Percentiles rank a stretch among this genome's conserved stretches.
phyloP scores from a whole-genome alignment of 2,329 filamentous ascomycete genomes.

The Didymella exigua region DNA sequence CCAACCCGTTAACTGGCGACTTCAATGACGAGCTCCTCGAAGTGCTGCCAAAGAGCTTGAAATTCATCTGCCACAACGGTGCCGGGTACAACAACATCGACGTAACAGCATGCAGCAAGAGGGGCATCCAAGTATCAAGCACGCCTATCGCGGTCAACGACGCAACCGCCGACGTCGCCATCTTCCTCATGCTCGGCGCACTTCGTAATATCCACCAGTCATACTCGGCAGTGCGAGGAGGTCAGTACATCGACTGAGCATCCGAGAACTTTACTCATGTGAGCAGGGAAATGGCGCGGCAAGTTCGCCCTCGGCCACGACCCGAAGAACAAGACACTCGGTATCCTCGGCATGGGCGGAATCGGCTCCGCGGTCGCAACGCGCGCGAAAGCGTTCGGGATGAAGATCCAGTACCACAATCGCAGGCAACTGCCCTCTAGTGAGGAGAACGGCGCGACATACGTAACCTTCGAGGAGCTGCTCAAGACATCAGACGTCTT shows the following conservation, averaged over 20 bases:
- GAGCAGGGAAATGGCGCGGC: constrained; percentile 52
- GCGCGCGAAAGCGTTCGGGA: constrained; percentile 61
- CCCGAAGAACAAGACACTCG: constrained; percentile 59
- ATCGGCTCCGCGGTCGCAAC: constrained; percentile 59
- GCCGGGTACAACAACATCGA: constrained; percentile 68
- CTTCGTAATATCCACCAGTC: constrained; percentile 57
- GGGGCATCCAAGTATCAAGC: constrained; percentile 52
- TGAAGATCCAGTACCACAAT: constrained; percentile 66
- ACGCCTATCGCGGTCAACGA: constrained; percentile 58
- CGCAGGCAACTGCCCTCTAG: constrained; percentile 48
- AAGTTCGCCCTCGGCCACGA: constrained; percentile 58
- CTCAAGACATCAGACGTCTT: constrained; percentile 61
- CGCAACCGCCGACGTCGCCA: constrained; percentile 57
- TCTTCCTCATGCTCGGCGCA: constrained; percentile 60
- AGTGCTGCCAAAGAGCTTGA: constrained; percentile 50
- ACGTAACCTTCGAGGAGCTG: constrained; percentile 63
- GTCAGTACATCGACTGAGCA: constrained; percentile 25
- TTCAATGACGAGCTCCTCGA: constrained; percentile 54
- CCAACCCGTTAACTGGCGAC: constrained; percentile 56
- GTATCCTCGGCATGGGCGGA: constrained; percentile 65
- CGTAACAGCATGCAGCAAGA: constrained; percentile 58
- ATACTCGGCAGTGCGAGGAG: constrained; percentile 54
- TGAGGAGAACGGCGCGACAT: constrained; percentile 54
- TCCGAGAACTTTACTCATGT: constrained; percentile 14
- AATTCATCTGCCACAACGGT: constrained; percentile 56